These are phyloP conservation scores for Begonia peltatifolia DNA, from an alignment of 306 rosid species.

Conservation along the genomic window DNA sequence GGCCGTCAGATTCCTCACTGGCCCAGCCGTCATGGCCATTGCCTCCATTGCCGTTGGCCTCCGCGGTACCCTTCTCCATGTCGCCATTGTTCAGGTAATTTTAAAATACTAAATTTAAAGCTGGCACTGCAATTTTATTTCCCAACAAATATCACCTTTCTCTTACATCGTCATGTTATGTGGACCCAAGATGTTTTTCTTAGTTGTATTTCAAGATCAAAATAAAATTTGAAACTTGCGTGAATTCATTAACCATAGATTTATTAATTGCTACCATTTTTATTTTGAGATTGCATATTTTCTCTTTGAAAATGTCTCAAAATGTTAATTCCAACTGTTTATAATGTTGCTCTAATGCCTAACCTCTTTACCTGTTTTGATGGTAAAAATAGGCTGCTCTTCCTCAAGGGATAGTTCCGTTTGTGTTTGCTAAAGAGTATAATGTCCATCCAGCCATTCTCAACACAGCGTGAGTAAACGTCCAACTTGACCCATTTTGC, in stretches of 20 bases:
- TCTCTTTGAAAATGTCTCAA: too few species aligned
- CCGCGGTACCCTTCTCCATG: slow-evolving; percentile 1
- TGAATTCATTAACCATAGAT: too few species aligned
- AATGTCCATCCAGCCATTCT: slow-evolving; percentile 94
- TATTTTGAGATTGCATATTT: too few species aligned
- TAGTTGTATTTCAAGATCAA: too few species aligned
- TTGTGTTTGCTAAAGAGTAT: slow-evolving; percentile 96
- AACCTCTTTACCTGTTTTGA: too few species aligned
- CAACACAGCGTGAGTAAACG: slow-evolving; percentile 57
- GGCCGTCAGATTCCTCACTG: slow-evolving; percentile 2
- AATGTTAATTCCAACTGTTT: not conserved
- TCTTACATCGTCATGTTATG: too few species aligned
- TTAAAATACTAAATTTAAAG: not conserved
- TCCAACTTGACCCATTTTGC: not conserved
- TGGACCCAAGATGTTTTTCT: too few species aligned
- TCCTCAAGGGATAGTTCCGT: slow-evolving; percentile 97
- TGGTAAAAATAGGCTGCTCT: slow-evolving; percentile 61
- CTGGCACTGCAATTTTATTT: not conserved
- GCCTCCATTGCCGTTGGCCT: slow-evolving; percentile 3
- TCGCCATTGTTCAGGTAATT: slow-evolving; percentile 4
- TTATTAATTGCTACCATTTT: too few species aligned
- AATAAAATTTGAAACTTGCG: too few species aligned
- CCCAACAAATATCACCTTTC: too few species aligned
- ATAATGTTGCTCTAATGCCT: not conserved
- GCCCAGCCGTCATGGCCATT: slow-evolving; percentile 3